Evolutionary conservation across 495 filamentous ascomycete species (phyloP), one percentile per base, ranked within the genome.

Genomic region (Bacidia rubella): DNA sequence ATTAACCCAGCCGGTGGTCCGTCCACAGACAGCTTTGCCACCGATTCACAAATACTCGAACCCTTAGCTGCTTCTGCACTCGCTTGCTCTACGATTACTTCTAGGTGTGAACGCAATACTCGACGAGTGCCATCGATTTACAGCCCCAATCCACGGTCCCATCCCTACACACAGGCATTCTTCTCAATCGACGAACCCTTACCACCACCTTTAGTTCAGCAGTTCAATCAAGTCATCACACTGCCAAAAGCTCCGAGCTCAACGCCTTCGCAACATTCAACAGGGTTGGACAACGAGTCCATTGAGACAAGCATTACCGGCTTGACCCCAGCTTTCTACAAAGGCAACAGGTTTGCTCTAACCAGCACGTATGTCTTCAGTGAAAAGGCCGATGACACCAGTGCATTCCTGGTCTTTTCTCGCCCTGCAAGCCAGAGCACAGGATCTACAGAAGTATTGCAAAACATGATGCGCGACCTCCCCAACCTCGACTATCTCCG

Each of bases 401-500:
- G 32, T 7, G 32, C 55, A 11, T 27, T 47, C 11, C 27, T 60
- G 22, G 47, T 45, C 2, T 60, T 53, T 27, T 21, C 50, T 9
- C 26, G 40, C 26, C 46, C 22, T 22, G 12, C 32, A 24, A 41
- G n/a, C 11, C 10, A 3, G 22, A 24, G n/a, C 24, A 51, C 2
- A 19, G 27, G 21, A 19, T 51, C 50, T 7, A 11, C 26, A 19
- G 29, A 46, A 17, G 49, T 41, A 19, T 24, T 60, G 7, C 47
- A 29, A 12, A 27, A 26, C 40, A 60, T 54, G 51, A 42, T 60
- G 5, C 24, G 10, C 19, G 38, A 57, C 17, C 52, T 60, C 10
- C 54, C 57, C 23, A 46, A 38, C n/a, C 41, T 60, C n/a, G 41
- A 49, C 11, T 60, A 60, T 39, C 54, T 60, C 39, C 54, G 57